Conservation (phyloP, 371 early-diverging fungal species). For the Entomophthora muscae region DNA sequence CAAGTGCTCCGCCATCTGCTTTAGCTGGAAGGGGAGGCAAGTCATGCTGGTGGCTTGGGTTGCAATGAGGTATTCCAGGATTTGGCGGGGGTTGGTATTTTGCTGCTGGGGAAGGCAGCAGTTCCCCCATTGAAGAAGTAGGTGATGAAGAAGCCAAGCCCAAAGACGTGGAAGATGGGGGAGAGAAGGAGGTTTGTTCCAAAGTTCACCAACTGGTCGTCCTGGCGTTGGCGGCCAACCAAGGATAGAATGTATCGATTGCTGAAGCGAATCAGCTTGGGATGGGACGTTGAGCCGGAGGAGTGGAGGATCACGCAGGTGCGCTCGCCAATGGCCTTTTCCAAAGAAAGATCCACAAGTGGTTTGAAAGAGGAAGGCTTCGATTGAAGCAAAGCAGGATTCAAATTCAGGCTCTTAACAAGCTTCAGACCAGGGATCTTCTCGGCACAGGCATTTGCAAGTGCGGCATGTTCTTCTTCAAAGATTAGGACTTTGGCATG, state of each 20-base stretch:
- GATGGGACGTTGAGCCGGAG: constrained; percentile 1
- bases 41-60: background rate
- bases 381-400: background rate
- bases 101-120: background rate
- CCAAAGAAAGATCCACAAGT: background rate
- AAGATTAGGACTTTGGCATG: background rate
- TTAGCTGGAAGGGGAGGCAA: background rate
- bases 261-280: background rate
- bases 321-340: background rate
- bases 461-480: background rate
- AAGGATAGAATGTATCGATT: background rate
- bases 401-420: background rate
- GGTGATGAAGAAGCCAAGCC: background rate
- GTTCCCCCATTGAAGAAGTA: background rate
- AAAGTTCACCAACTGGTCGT: background rate
- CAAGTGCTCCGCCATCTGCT: constrained; percentile 3
- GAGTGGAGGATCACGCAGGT: background rate
- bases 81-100: background rate
- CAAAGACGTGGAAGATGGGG: constrained; percentile 5
- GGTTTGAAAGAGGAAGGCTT: background rate
- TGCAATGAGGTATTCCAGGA: background rate
- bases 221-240: background rate
- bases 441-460: background rate
- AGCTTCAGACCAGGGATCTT: background rate
- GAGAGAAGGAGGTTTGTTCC: background rate